A percentile compares a stretch with the other conserved stretches of the same genome.
phyloP scores from a whole-genome alignment of 2,329 filamentous ascomycete genomes.

The Aspergillus aculeatinus region DNA sequence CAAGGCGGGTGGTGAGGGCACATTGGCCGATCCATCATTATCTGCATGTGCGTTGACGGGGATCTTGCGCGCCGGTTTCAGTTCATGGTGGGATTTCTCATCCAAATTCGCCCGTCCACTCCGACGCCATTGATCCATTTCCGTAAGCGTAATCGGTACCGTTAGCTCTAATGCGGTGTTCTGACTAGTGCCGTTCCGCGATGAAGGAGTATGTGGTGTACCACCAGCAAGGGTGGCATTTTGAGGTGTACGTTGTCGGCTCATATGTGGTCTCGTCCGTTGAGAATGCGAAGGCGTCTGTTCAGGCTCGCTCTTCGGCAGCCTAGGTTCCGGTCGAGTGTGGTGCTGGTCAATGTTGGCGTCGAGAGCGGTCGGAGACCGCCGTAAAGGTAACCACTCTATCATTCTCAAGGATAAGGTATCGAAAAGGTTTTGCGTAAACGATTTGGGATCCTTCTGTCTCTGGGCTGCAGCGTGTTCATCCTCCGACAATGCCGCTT shows the following conservation, averaged over 20 bases:
- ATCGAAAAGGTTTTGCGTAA: constrained; percentile 59
- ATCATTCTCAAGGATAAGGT: constrained; percentile 47
- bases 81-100: constrained; percentile 32
- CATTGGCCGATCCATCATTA: constrained; percentile 26
- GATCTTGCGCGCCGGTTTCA: constrained; percentile 31
- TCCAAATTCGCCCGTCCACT: constrained; percentile 32
- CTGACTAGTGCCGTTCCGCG: constrained; percentile 24
- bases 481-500: constrained; percentile 21
- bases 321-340: constrained; percentile 4
- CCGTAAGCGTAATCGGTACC: constrained; percentile 39
- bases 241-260: constrained; percentile 10
- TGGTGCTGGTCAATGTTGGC: constrained; percentile 12
- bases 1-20: constrained; percentile 41
- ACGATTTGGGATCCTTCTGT: constrained; percentile 59
- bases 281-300: constrained; percentile 9
- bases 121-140: constrained; percentile 39
- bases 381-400: constrained; percentile 47
- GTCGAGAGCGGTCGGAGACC: constrained; percentile 25
- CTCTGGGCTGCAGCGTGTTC: constrained; percentile 23
- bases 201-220: constrained; percentile 32
- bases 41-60: constrained; percentile 32
- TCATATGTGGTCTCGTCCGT: constrained; percentile 13
- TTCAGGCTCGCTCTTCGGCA: constrained; percentile 15
- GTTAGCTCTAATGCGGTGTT: constrained; percentile 40
- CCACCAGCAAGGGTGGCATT: constrained; percentile 5